Evolutionary conservation across 2,329 filamentous ascomycete species (phyloP).

Genomic region (Eutypa lata): DNA sequence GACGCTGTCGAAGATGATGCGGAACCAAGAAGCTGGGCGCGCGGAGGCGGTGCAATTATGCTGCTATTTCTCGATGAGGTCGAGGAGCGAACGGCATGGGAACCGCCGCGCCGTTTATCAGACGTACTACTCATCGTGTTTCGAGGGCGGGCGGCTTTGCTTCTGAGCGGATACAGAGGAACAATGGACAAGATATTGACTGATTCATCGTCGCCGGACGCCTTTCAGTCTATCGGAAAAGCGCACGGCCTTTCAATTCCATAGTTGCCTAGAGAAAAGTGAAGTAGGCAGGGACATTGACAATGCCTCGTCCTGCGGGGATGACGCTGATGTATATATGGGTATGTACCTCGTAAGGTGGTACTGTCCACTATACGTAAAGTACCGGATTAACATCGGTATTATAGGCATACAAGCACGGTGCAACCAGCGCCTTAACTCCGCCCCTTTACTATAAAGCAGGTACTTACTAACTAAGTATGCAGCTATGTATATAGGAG

Average conservation of each 20-base stretch:
- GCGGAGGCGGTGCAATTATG: conserved; percentile 38
- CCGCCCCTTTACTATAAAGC: too few relatives aligned
- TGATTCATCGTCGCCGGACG: conserved; percentile 7
- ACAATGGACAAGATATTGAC: conserved; percentile 2
- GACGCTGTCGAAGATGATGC: conserved; percentile 27
- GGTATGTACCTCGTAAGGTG: too few relatives aligned
- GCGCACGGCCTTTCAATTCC: neutral
- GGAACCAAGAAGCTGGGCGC: conserved; percentile 35
- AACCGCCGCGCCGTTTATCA: conserved; percentile 41
- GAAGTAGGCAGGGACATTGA: neutral
- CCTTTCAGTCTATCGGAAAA: neutral
- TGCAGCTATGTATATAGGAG: too few relatives aligned
- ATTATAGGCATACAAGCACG: too few relatives aligned
- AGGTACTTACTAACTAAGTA: neutral
- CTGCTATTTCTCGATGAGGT: conserved; percentile 25
- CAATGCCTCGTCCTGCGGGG: neutral
- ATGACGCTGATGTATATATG: neutral
- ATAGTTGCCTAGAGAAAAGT: neutral
- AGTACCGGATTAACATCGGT: neutral
- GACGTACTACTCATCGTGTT: conserved; percentile 21
- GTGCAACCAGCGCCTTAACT: neutral
- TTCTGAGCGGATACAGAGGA: conserved; percentile 8
- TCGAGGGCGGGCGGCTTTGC: conserved; percentile 14
- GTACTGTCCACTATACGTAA: too few relatives aligned
- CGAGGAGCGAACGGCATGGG: conserved; percentile 30